Evolutionary conservation across 1,284 basidiomycete species (phyloP).

Genomic region (Microbotryum violaceum): DNA sequence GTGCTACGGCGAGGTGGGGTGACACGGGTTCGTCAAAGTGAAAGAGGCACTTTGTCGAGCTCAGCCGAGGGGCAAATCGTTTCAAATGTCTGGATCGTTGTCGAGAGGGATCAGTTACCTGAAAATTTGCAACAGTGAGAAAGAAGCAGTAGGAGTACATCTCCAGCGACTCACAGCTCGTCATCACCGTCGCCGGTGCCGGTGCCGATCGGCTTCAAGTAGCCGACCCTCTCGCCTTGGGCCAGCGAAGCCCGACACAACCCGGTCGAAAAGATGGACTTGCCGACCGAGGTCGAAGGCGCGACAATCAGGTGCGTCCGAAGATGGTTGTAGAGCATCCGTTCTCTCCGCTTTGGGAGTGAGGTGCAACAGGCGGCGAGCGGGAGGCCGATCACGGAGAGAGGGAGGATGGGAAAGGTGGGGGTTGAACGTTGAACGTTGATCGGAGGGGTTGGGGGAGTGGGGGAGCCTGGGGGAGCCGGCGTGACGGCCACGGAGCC

Average conservation of each 20-base stretch:
- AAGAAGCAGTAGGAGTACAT: no score
- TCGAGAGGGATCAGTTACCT: not conserved
- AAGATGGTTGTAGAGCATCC: slow-evolving; percentile 61
- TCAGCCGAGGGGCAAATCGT: slow-evolving; percentile 51
- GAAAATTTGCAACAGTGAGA: slow-evolving; percentile 10
- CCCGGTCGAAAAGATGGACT: slow-evolving; percentile 78
- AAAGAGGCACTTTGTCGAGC: slow-evolving; percentile 62
- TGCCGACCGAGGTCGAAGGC: slow-evolving; percentile 85
- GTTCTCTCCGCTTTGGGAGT: not conserved
- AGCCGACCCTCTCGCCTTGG: slow-evolving; percentile 52
- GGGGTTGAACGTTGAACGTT: no score
- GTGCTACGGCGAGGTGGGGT: slow-evolving; percentile 75
- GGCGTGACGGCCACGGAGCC: no score
- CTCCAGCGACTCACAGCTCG: slow-evolving; percentile 53
- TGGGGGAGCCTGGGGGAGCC: no score
- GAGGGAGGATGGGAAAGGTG: no score
- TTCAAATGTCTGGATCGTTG: slow-evolving; percentile 56
- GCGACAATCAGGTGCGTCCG: slow-evolving; percentile 85
- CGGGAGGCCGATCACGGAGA: no score
- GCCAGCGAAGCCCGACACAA: slow-evolving; percentile 60
- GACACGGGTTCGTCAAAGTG: slow-evolving; percentile 83
- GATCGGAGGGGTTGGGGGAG: no score
- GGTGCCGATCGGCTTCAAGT: slow-evolving; percentile 86
- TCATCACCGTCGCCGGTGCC: slow-evolving; percentile 64
- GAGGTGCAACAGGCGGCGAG: no score